Base-by-base conservation (phyloP, 495 filamentous ascomycete genomes). In the Annulohypoxylon moriforme region DNA sequence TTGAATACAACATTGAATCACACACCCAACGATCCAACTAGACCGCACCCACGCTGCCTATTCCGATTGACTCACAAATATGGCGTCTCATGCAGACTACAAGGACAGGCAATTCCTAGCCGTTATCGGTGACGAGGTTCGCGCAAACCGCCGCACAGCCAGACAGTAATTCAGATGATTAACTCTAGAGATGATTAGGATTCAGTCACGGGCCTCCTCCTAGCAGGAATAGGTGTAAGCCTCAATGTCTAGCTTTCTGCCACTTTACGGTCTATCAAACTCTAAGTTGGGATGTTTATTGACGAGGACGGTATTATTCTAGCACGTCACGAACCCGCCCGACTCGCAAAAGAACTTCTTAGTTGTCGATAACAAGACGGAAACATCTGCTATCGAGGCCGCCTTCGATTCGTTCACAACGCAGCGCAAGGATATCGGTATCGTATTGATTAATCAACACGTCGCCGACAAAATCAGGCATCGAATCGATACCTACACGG, bases 401-500 rank as follows among this genome's bases (percentile, higher is more conserved):
- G 91, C 94, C 1, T 99, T 99, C 77, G 90, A 96, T 67, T 87
- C 86, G 52, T 99, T 96, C 80, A 96, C 94, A 1, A 87, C 88
- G 36, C 86, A 95, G 80, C 84, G 96, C 69, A 97, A 97, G 79
- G 96, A 99, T 76, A 97, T 99, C 76, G 96, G 93, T 2, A 94
- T 99, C 68, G 78, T 99, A 40, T 81, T 99, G 65, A 98, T 99
- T 77, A 99, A 98, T 76, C 96, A 99, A 83, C 96, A 99, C 83
- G 94, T 98, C 64, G 96, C 96, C 20, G 96, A 99, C 76, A 89
- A 89, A 76, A 99, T 99, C 85, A 87, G 96, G 68, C 87, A 94
- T 79, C 88, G 89, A 46, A 85, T 94, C 69, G 91, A 94, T 73
- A 86, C 85, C 16, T 92, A 91, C 79, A 92, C 89, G 8, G 87